Evolutionary conservation across 805 yeast species (phyloP), one percentile per base, ranked within the genome.

Genomic region (Brettanomyces nanus): DNA sequence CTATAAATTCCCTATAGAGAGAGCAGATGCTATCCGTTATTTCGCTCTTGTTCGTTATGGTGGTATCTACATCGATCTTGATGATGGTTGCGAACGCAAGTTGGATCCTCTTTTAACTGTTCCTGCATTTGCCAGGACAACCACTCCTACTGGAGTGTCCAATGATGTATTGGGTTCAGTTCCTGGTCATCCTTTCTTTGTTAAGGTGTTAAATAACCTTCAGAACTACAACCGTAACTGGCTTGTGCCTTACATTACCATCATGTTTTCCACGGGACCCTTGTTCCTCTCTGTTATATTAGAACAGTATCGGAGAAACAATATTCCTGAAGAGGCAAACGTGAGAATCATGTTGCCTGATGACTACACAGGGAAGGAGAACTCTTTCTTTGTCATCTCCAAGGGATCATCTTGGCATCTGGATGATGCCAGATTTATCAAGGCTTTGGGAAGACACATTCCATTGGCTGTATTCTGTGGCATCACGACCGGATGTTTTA

Each of bases 221-320:
- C 60, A 76, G 44, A 66, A 61, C 36, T 80, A 75, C 53, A 77
- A 85, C 52, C 68, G 72, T 47, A 81, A 84, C 59, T 86, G 94
- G 83, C 61, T 82, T 27, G 77, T 85, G 14, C 95, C 96, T 11
- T 89, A 89, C 62, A 65, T 87, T 44, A 86, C 96, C 25, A 86
- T 89, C 57, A 85, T 89, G 95, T 82, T 76, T 53, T 79, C 94
- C 10, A 89, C 97, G 0, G 97, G 97, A 10, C 96, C 97, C 0
- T 63, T 89, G 39, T 87, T 85, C 53, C 66, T 89, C 31, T 80
- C 92, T 17, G 87, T 85, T 26, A 71, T 89, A 49, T 83, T 95
- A 87, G 84, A 85, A 60, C 85, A 79, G 51, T 87, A 83, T 60
- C 83, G 82, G 59, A 70, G 95, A 46, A 79, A 85, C 82, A 80